Conservation (phyloP, 176 grass and related monocot genomes). For the Carex kokanica region DNA sequence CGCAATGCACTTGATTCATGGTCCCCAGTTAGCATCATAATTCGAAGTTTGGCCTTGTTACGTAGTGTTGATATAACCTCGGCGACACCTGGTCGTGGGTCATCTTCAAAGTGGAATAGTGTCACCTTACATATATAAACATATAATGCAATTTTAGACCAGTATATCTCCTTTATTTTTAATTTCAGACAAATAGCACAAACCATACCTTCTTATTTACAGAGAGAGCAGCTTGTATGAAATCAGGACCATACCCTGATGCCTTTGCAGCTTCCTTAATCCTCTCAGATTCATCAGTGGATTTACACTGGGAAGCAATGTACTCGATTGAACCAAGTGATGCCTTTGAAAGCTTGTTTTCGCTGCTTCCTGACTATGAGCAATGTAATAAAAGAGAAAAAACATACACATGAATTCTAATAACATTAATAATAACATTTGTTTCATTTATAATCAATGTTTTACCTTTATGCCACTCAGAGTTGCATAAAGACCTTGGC, state of each 20-base stretch:
- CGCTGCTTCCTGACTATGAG: slow-evolving; percentile 38
- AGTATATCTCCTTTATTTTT: not conserved
- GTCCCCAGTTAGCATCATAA: slow-evolving; percentile 98
- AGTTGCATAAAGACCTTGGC: slow-evolving; percentile 85
- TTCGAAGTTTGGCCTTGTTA: slow-evolving; percentile 71
- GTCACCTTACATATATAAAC: slow-evolving; percentile 56
- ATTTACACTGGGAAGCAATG: slow-evolving; percentile 75
- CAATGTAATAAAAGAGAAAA: slow-evolving; percentile 29
- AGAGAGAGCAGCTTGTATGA: slow-evolving; percentile 86
- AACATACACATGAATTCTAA: slow-evolving; percentile 16
- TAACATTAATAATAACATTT: not conserved
- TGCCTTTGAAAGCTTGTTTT: slow-evolving; percentile 58
- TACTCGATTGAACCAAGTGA: slow-evolving; percentile 96
- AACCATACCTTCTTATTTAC: slow-evolving; percentile 81
- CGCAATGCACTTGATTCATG: slow-evolving; percentile 86
- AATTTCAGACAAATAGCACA: slow-evolving; percentile 21
- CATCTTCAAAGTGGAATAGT: slow-evolving; percentile 97
- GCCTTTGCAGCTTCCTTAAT: slow-evolving; percentile 64
- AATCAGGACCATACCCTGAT: slow-evolving; percentile 81
- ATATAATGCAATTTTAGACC: not conserved
- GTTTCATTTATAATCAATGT: slow-evolving; percentile 17
- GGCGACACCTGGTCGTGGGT: slow-evolving; percentile 59
- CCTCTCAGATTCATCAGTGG: slow-evolving; percentile 64
- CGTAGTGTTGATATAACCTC: slow-evolving; percentile 91
- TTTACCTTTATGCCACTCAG: slow-evolving; percentile 72